These are phyloP conservation scores for Leishmania amazonensis DNA, from an alignment of 208 protist species.

Conservation along the genomic window DNA sequence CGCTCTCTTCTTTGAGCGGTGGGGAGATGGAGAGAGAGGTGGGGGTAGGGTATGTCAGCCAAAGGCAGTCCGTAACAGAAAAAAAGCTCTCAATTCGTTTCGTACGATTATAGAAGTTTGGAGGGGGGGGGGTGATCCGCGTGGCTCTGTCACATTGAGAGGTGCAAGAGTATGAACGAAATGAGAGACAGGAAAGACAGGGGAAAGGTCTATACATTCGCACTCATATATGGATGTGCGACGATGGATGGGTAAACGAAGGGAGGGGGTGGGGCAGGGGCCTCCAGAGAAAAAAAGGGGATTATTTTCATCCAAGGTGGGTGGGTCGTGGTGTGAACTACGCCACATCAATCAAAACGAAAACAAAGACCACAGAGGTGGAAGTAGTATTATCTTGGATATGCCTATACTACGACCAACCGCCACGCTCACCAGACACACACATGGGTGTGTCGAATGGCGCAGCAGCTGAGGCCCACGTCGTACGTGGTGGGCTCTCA, in stretches of 20 bases:
- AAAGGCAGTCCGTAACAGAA: neutral
- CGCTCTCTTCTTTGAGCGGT: neutral
- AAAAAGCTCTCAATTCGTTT: neutral
- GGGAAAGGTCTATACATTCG: neutral
- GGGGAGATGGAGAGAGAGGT: neutral
- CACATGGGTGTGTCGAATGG: neutral
- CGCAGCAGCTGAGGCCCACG: neutral
- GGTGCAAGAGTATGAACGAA: neutral
- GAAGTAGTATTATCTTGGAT: neutral
- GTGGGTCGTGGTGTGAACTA: neutral
- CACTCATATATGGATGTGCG: slow-evolving; percentile 1
- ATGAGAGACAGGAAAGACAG: neutral
- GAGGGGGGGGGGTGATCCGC: neutral
- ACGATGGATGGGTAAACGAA: neutral
- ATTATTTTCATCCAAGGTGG: neutral
- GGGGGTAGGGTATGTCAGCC: neutral
- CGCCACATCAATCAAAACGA: neutral
- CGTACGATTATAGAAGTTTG: neutral
- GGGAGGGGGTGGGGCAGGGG: neutral
- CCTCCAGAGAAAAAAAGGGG: neutral
- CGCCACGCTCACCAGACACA: neutral
- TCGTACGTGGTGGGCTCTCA: neutral
- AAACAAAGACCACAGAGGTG: neutral
- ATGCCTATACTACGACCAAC: neutral
- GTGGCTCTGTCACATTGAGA: neutral